Conservation (phyloP, 805 yeast species). For the Hanseniaspora vineae region DNA sequence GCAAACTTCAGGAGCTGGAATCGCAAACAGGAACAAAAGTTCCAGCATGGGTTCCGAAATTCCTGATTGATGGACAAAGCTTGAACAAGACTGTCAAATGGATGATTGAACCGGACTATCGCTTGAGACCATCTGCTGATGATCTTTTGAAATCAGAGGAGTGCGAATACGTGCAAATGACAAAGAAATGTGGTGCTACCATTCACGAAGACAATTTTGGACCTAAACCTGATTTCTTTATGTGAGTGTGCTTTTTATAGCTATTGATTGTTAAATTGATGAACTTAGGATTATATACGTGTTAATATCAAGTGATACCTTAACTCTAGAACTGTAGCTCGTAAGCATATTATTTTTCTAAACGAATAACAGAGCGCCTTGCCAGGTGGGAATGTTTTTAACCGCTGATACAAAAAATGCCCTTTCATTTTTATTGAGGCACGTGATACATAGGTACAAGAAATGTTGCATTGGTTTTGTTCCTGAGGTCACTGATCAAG, state of each 20-base stretch:
- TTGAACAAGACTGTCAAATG: slow-evolving; percentile 71
- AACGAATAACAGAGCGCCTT: too few relatives aligned
- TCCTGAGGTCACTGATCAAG: too few relatives aligned
- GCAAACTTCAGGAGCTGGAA: slow-evolving; percentile 5
- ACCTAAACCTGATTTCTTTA: slow-evolving; percentile 44
- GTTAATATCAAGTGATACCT: too few relatives aligned
- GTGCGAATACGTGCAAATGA: slow-evolving; percentile 60
- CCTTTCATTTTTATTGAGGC: neutral
- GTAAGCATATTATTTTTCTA: too few relatives aligned
- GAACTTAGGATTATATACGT: too few relatives aligned
- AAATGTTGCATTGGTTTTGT: too few relatives aligned
- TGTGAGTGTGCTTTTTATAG: too few relatives aligned
- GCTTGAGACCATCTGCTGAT: slow-evolving; percentile 65
- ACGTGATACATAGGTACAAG: too few relatives aligned
- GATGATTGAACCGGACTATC: slow-evolving; percentile 83
- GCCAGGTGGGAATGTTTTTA: too few relatives aligned
- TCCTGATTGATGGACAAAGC: slow-evolving; percentile 59
- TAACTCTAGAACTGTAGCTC: too few relatives aligned
- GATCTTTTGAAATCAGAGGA: slow-evolving; percentile 61
- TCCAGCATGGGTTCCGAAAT: slow-evolving; percentile 84
- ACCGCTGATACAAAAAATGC: neutral
- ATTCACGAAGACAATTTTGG: slow-evolving; percentile 95
- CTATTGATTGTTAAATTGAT: too few relatives aligned
- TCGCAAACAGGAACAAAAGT: slow-evolving; percentile 20
- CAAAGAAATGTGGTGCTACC: slow-evolving; percentile 85